A percentile compares a stretch with the other conserved stretches of the same genome.
phyloP scores from a whole-genome alignment of 2,329 filamentous ascomycete species.

The Pseudohalonectria lignicola region DNA sequence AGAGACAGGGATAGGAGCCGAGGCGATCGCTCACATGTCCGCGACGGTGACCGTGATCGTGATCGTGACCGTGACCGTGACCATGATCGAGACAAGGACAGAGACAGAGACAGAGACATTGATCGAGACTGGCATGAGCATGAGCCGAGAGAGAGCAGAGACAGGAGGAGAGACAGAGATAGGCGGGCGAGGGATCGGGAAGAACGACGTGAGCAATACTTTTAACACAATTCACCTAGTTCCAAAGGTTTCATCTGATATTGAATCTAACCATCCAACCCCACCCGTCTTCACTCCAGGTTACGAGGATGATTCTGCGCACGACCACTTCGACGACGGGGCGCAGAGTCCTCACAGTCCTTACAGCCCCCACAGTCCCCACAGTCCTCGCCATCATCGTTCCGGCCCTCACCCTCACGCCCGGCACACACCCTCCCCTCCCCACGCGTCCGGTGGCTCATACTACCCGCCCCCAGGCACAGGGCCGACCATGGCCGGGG shows the following conservation, averaged over 20 bases:
- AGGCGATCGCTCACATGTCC: slow-evolving; percentile 15
- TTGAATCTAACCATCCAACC: too few species aligned
- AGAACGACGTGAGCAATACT: slow-evolving; percentile 17
- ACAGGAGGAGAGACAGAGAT: slow-evolving; percentile 12
- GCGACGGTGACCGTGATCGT: slow-evolving; percentile 13
- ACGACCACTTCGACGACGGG: slow-evolving; percentile 23
- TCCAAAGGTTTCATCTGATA: too few species aligned
- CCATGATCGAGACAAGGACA: slow-evolving; percentile 1
- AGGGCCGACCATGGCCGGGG: slow-evolving; percentile 1
- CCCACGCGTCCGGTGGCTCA: slow-evolving; percentile 38
- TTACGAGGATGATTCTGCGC: slow-evolving; percentile 22
- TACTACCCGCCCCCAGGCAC: slow-evolving; percentile 28
- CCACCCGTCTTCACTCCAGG: too few species aligned
- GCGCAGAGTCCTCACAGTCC: too few species aligned
- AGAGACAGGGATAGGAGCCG: slow-evolving; percentile 10
- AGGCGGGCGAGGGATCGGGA: slow-evolving; percentile 24
- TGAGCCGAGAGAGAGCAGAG: slow-evolving; percentile 7
- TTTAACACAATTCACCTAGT: too few species aligned
- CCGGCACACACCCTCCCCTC: slow-evolving; percentile 30
- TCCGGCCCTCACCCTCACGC: not conserved
- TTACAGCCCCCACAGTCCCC: slow-evolving; percentile 20
- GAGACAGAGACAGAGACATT: not conserved
- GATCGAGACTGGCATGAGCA: slow-evolving; percentile 5
- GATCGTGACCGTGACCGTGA: slow-evolving; percentile 12
- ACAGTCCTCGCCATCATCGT: too few species aligned